Evolutionary conservation across 805 yeast genomes (phyloP), one percentile per base, ranked within the genome.

Genomic region (Saccharomycopsis selenospora): DNA sequence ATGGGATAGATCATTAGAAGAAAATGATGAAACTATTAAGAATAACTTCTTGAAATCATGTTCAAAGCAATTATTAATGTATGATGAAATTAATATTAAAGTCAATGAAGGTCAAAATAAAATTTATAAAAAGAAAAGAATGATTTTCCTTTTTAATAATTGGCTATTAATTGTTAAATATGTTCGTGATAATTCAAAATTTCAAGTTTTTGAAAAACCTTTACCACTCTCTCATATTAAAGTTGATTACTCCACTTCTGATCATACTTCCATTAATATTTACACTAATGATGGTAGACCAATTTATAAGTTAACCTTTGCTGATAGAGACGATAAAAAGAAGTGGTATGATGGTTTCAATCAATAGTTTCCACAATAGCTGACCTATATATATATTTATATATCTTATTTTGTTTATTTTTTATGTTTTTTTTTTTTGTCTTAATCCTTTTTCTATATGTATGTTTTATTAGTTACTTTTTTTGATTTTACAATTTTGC

Each of bases 181-280:
- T 18, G 43, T 36, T 45, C 43, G 41, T 20, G 52, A 49, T 23
- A 38, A 46, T 11, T 48, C 50, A 29, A 25, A 14, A 6, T 49
- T 52, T 14, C 48, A 52, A 23, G 49, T 52, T 8, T 41, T 47
- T n/a, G 55, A 52, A 40, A 30, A 46, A n/a, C 55, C 55, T 4
- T 46, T 52, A 18, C 40, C 36, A 22, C 30, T 44, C 18, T 36
- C 46, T 13, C 36, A 38, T 10, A 33, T 49, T n/a, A 40, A 43
- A 25, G 50, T 46, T 29, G 53, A 52, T 14, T 43, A 49, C 30
- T 52, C 55, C 4, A 52, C 43, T 26, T 49, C 52, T 6, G 55
- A 52, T 36, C 50, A 49, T 41, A 52, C 42, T 26, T 53, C 53
- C 3, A 49, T 52, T 27, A 52, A 52, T 41, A 43, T 52, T 28